Base-by-base conservation (phyloP, 1,139 yeast genomes). In the Schwanniomyces etchellsii region DNA sequence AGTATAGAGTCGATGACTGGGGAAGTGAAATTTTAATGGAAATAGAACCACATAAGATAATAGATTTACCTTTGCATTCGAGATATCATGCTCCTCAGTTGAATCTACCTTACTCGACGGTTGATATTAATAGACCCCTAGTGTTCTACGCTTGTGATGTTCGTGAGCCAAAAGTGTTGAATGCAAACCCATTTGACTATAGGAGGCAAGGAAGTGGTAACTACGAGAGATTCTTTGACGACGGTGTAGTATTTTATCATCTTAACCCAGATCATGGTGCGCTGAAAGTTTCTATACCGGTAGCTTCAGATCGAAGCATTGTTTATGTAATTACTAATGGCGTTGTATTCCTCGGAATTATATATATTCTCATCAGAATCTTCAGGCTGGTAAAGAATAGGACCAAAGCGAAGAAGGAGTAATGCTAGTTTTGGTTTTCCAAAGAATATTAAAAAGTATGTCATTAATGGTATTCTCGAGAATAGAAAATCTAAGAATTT, bases 161-260 rank as follows among this genome's bases (percentile, higher is more conserved):
- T 10, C 31, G 44, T 12, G 64, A 60, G 20, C 53, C 48, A 2
- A 38, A 50, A 16, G 43, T 59, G 4, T 44, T 66, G 16, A 43
- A 37, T 5, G 49, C 53, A 20, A 63, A 65, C 13, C 73, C 74
- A 1, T 67, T 67, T 35, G 61, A 61, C 34, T 55, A 52, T 36
- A 53, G 40, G 11, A 38, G 34, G 20, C 35, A 28, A 10, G 38
- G 57, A 12, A 70, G 70, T 1, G 68, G 65, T 12, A 52, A 51
- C 26, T 64, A 52, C 39, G 64, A 62, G 37, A 43, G 48, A 12
- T 63, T 54, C 34, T 67, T 67, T 42, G 63, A 71, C 9, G 51
- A 61, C 13, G 57, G 64, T 36, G 62, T 72, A 0, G 66, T 63
- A 2, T 66, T 64, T 36, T 67, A 62, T 38, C 70, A 64, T 35